Conservation (phyloP, 345 rosid genomes). For the Tarenaya hassleriana region DNA sequence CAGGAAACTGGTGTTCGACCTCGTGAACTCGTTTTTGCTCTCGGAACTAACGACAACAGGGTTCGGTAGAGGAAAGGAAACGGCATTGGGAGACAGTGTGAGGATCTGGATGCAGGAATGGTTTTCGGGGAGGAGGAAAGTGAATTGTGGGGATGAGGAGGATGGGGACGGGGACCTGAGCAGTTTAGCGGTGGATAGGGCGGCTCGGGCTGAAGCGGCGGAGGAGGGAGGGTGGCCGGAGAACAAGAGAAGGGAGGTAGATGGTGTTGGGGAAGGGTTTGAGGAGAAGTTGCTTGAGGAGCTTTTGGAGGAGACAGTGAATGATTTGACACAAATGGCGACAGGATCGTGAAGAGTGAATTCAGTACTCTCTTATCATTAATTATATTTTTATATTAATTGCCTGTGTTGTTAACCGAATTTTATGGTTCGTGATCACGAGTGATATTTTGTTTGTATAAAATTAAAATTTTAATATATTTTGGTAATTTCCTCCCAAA, state of each 20-base stretch:
- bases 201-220: conserved; percentile 67
- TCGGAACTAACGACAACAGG: conserved; percentile 41
- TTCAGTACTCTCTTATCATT: too few relatives aligned
- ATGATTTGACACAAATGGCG: conserved; percentile 26
- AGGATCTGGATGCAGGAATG: conserved; percentile 65
- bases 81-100: conserved; percentile 40
- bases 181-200: conserved; percentile 60
- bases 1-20: conserved; percentile 63
- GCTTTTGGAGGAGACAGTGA: conserved; percentile 66
- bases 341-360: too few relatives aligned
- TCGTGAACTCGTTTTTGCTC: conserved; percentile 52
- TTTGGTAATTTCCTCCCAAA: too few relatives aligned
- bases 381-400: too few relatives aligned
- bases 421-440: too few relatives aligned
- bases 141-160: conserved; percentile 35
- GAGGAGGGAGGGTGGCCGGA: conserved; percentile 72
- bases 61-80: conserved; percentile 15
- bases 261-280: conserved; percentile 48
- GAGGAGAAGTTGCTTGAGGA: conserved; percentile 70
- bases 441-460: too few relatives aligned
- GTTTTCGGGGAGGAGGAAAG: conserved; percentile 34
- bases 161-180: conserved; percentile 51
- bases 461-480: too few relatives aligned
- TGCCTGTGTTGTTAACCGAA: too few relatives aligned
- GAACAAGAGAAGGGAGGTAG: conserved; percentile 49